Evolutionary conservation across 805 yeast genomes (phyloP), one percentile per base, ranked within the genome.

Genomic region (Sungouiella thailandica): DNA sequence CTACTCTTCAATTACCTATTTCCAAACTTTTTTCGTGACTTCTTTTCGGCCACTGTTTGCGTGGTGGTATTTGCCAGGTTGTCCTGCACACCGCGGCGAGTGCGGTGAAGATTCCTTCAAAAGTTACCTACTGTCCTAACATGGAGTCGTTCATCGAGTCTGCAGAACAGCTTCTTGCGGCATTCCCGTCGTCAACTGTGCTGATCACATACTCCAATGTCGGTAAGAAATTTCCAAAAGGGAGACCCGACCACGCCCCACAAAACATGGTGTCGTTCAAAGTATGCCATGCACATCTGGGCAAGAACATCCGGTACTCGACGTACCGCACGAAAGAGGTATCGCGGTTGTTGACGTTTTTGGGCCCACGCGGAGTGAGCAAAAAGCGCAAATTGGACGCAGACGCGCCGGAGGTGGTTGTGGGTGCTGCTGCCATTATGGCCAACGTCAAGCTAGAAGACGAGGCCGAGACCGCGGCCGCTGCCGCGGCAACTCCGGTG

Each of bases 301-400:
- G 89, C 6, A 67, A 78, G 25, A 70, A 79, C 39, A 72, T 79
- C 55, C 70, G 68, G 40, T 76, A 68, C 52, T 67, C 64, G 39
- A 78, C 90, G 1, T 61, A 63, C 41, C 80, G 80, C 44, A 59
- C 70, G 30, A 85, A 86, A 53, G 95, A 87, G 55, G 72, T 88
- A 28, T 77, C 85, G 16, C 72, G 89, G 44, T 52, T 87, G 15
- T 60, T 84, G 53, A 74, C 84, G 31, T 82, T 84, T 5, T 51
- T 87, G 30, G 95, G 95, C 0, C 88, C 88, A 4, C 62, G 69
- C 34, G 80, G 80, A 4, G 81, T 79, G 12, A 29, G 60, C 17
- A 48, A 51, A 32, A 46, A 43, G 35, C 32, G 36, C 17, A 36
- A 37, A 11, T 27, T 34, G 7, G 37, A 34, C 7, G 26, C 28